phyloP scores from a whole-genome alignment of 1,284 basidiomycete species.

The Cutaneotrichosporon mucoides region DNA sequence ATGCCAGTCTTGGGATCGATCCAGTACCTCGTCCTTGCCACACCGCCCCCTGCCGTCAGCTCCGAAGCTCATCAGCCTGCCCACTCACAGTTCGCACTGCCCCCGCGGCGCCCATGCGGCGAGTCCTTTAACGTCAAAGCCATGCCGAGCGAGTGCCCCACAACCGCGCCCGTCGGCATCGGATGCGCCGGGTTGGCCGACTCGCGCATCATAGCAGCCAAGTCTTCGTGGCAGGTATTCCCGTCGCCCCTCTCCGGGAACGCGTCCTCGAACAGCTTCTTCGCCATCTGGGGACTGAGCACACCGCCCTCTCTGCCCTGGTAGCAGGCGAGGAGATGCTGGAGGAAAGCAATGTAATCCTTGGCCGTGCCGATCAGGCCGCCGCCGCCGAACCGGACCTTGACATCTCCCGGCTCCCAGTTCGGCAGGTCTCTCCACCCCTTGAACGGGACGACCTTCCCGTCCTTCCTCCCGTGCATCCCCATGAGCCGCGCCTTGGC shows the following conservation, averaged over 20 bases:
- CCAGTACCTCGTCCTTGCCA: conserved; percentile 29
- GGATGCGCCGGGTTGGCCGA: no score
- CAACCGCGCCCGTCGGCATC: background rate
- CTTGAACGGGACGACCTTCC: conserved; percentile 10
- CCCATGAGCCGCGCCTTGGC: conserved; percentile 18
- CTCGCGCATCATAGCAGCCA: no score
- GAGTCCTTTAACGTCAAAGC: conserved; percentile 13
- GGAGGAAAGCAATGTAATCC: conserved; percentile 34
- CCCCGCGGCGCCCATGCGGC: conserved; percentile 19
- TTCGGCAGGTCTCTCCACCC: conserved; percentile 4
- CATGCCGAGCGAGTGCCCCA: conserved; percentile 15
- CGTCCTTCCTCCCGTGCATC: conserved; percentile 14
- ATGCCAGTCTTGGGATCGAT: conserved; percentile 30
- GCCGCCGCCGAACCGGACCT: conserved; percentile 25
- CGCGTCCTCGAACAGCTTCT: conserved; percentile 23
- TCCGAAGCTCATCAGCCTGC: no score
- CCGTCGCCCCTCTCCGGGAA: conserved; percentile 9
- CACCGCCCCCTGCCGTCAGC: conserved; percentile 14
- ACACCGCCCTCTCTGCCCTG: background rate
- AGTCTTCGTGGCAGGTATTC: conserved; percentile 8
- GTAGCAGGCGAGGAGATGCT: conserved; percentile 6
- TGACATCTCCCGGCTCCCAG: conserved; percentile 4
- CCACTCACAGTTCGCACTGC: conserved; percentile 22
- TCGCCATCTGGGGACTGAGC: background rate
- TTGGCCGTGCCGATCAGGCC: conserved; percentile 35